Evolutionary conservation across 768 basidiomycete species (phyloP).

Genomic region (Collybia sp.): DNA sequence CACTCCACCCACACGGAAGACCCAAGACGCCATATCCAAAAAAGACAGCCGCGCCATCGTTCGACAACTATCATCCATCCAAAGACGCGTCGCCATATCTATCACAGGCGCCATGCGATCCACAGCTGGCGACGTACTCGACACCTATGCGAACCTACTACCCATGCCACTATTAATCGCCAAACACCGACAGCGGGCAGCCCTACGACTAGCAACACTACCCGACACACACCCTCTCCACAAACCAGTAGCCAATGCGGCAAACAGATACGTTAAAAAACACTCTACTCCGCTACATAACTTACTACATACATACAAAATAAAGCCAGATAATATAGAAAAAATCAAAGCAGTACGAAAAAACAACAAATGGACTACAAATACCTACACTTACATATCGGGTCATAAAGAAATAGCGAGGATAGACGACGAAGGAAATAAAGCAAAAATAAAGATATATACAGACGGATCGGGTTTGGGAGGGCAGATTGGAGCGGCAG

Average conservation of each 20-base stretch:
- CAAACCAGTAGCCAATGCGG: neutral
- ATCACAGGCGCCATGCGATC: slow-evolving; percentile 5
- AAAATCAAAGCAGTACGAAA: slow-evolving; percentile 1
- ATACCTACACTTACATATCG: too few species aligned
- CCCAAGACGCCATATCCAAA: too few species aligned
- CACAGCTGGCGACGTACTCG: slow-evolving; percentile 3
- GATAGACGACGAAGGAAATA: slow-evolving; percentile 14
- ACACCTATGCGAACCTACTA: slow-evolving; percentile 7
- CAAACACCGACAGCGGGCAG: too few species aligned
- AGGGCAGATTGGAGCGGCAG: too few species aligned
- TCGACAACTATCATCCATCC: slow-evolving; percentile 3
- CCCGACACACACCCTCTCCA: slow-evolving; percentile 7
- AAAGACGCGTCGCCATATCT: neutral
- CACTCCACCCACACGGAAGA: too few species aligned
- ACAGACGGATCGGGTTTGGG: too few species aligned
- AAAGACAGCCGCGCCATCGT: too few species aligned
- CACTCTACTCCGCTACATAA: slow-evolving; percentile 8
- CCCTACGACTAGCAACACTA: slow-evolving; percentile 3
- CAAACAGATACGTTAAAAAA: neutral
- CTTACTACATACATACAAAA: slow-evolving; percentile 2
- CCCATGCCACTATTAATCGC: too few species aligned
- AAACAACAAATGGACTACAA: neutral
- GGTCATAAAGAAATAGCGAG: too few species aligned
- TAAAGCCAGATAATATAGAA: slow-evolving; percentile 4
- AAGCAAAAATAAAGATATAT: too few species aligned